phyloP scores from a whole-genome alignment of 2,329 filamentous ascomycete species.

The Fusarium foetens region DNA sequence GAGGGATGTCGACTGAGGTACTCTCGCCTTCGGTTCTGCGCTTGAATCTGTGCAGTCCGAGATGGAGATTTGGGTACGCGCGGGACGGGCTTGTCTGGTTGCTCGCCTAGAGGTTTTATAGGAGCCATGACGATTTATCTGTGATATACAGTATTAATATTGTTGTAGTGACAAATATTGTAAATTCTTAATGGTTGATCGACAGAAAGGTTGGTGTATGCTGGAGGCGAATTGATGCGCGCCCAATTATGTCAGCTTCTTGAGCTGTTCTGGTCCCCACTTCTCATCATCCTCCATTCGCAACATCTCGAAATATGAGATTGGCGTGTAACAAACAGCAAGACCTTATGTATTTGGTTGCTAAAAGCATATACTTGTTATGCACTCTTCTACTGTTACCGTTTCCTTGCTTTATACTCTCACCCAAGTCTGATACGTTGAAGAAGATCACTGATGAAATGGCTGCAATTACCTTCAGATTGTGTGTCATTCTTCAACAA shows the following conservation, averaged over 20 bases:
- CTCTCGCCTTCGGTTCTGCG: slow-evolving; percentile 80
- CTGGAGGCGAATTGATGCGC: background rate
- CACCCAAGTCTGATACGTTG: too few species aligned
- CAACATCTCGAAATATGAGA: background rate
- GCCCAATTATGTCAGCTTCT: slow-evolving; percentile 5
- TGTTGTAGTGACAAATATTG: background rate
- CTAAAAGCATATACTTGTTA: background rate
- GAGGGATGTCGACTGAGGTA: slow-evolving; percentile 78
- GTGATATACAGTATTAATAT: background rate
- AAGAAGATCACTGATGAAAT: background rate
- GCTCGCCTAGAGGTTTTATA: slow-evolving; percentile 14
- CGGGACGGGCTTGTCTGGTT: slow-evolving; percentile 53
- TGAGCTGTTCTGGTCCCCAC: background rate
- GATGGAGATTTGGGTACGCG: slow-evolving; percentile 56
- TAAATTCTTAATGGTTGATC: background rate
- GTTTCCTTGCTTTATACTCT: background rate
- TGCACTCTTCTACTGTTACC: background rate
- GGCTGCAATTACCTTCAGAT: background rate
- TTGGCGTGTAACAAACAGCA: background rate
- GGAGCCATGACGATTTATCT: slow-evolving; percentile 26
- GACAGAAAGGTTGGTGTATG: background rate
- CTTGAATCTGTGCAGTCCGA: slow-evolving; percentile 59
- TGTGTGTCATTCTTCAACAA: background rate
- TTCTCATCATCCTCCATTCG: background rate
- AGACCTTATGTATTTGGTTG: background rate